Conservation (phyloP, 2,329 filamentous ascomycete genomes). For the Colletotrichum tamarilloi region DNA sequence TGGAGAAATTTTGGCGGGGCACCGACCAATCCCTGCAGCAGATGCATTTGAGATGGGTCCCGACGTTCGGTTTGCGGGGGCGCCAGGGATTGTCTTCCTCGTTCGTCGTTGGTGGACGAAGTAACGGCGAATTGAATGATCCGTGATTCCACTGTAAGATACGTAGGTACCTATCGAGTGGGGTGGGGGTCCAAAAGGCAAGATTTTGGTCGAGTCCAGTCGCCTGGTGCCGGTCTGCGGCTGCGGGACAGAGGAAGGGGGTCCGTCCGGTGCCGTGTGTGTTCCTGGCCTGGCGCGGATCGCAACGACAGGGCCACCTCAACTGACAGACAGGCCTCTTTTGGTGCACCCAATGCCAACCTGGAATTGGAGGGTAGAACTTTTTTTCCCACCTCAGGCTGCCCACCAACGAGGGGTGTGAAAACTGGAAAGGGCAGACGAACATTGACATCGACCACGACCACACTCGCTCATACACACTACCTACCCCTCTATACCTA, state of each 20-base stretch:
- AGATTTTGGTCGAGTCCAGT: not conserved
- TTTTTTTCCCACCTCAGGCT: not conserved
- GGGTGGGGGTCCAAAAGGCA: too few species aligned
- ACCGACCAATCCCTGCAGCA: slow-evolving; percentile 32
- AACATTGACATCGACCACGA: slow-evolving; percentile 3
- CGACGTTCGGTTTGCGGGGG: not conserved
- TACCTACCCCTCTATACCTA: not conserved
- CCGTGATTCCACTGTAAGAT: not conserved
- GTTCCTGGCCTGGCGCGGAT: slow-evolving; percentile 18
- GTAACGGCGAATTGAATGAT: slow-evolving; percentile 31
- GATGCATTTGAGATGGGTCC: slow-evolving; percentile 25
- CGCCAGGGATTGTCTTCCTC: not conserved
- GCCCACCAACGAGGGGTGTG: not conserved
- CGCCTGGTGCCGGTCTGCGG: not conserved
- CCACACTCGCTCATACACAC: not conserved
- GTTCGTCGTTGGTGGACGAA: not conserved
- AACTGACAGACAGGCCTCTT: not conserved
- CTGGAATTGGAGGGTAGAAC: not conserved
- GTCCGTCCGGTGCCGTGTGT: slow-evolving; percentile 6
- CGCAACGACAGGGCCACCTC: slow-evolving; percentile 13
- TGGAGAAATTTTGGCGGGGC: slow-evolving; percentile 38
- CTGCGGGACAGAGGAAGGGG: not conserved
- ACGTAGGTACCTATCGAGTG: too few species aligned
- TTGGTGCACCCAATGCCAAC: not conserved
- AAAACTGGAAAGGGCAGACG: not conserved